Base-by-base conservation (phyloP, 1,284 basidiomycete species). In the Trichosporon coremiiforme region DNA sequence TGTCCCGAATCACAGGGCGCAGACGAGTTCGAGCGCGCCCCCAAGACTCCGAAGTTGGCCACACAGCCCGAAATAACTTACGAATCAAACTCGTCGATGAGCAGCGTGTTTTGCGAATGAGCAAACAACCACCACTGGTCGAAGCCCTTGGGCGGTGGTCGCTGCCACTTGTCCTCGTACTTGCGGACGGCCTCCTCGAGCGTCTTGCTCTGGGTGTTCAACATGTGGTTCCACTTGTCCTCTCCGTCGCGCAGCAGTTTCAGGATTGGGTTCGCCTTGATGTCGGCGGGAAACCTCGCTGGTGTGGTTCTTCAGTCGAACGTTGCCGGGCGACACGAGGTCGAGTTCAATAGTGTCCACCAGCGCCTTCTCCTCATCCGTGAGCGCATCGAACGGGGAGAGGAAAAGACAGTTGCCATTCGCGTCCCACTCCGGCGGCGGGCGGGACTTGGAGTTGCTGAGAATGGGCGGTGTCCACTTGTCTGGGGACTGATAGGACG, bases 101-200 rank as follows among this genome's bases (percentile, higher is more conserved):
- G 72, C 20, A 83, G 75, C 1, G 82, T 78, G 25, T 82, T 75
- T 29, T 74, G 75, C 15, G 75, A 67, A 22, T 35, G 36, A 1
- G 22, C 38, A 36, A 62, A 62, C 31, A 35, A 45, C 38, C 71
- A 82, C 83, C 84, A 85, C 38, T 76, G 70, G 55, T 83, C 84
- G 68, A 84, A 85, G 15, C 83, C 83, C 71, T 80, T 80, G 0
- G 85, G 85, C 3, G 85, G 85, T 25, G 80, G 75, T 64, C 79
- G 77, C 1, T 77, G 79, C 78, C 85, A 85, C 64, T 82, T 77
- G 66, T 77, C 74, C 66, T 79, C 78, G 75, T 86, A 86, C 71
- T 83, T 82, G 55, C 79, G 70, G 3, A 84, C 85, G 8, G 85
- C 85, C 73, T 86, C 79, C 62, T 84, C 82, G 35, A 86, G 75